Base-by-base conservation (phyloP, 2,329 filamentous ascomycete genomes). In the Thielaviopsis euricoi region DNA sequence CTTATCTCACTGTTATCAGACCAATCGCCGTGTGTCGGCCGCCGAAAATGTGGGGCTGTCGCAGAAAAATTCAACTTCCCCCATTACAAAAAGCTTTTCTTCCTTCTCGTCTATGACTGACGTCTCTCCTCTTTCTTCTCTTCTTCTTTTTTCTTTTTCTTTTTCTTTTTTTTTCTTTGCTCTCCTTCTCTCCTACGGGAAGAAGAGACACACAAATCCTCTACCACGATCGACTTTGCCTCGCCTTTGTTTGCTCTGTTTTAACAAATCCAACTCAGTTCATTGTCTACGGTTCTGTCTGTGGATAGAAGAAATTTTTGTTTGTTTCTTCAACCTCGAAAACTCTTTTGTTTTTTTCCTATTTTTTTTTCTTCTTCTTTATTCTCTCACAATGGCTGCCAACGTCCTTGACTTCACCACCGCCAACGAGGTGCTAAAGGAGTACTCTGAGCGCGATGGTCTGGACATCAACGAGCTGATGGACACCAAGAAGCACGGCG, bases 401-500 rank as follows among this genome's bases (percentile, higher is more conserved):
- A 73, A 83, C 71, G 76, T 85, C 68, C 76, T 89, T 65, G 87
- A 94, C 76, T 78, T 78, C 76, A 75, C 77, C 69, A 85, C 77
- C 68, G 93, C 91, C 63, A 74, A 90, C 63, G 85, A 94, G 68
- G 74, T 90, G 64, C 80, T 97, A 70, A 80, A 86, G 71, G 82
- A 91, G 68, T 96, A 95, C 72, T 70, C 83, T 64, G 78, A 79
- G 70, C 78, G 76, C 65, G 93, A 98, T 81, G 93, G 93, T 61
- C 85, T 98, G 66, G 82, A 89, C 69, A 82, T 94, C 67, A 77
- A 89, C 68, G 84, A 89, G 63, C 79, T 98, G 66, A 82, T 97
- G 71, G 87, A 98, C 76, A 90, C 91, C 64, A 86, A 86, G 75
- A 86, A 85, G 73, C 87, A 90, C 68, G 93, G 93, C 62, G 93